Evolutionary conservation across 2,329 filamentous ascomycete genomes (phyloP), one percentile per base, ranked within the genome.

Genomic region (Exophiala viscosa): DNA sequence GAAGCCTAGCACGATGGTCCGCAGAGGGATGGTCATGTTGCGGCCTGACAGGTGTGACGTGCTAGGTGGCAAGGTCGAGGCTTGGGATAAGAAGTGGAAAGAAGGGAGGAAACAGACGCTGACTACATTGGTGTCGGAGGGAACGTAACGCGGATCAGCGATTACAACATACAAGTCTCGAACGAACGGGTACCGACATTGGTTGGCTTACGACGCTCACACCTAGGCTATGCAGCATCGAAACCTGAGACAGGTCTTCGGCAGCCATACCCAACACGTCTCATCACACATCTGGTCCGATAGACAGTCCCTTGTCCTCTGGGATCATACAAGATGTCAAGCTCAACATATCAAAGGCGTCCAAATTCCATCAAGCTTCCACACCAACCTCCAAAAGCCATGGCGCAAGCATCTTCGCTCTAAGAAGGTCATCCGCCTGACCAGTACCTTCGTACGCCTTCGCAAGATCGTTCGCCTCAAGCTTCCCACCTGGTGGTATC

Each of bases 21-120:
- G 87, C 4, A 78, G 92, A 50, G 93, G 90, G 0, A 80, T 87
- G 45, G 64, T 95, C n/a, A 72, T 97, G 69, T 74, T 99, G 15
- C 85, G 90, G 57, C 84, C 88, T 1, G 73, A 73, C 2, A 83
- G 70, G 51, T 85, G 83, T 48, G 77, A 81, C n/a, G 66, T 95
- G 2, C 70, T 96, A n/a, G 93, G 93, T 1, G 93, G 93, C 0
- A 95, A 88, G 72, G 80, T 97, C 40, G 90, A 96, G 49, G 76
- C 75, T 0, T 82, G 90, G 77, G 88, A 97, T 65, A 85, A 82
- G 65, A 77, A 77, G 6, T 97, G 92, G 92, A 77, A 78, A 42
- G 82, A 84, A 11, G 83, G 82, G 1, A 79, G 88, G 58, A 84
- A 96, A 68, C 78, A 77, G 44, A 80, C 82, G 58, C 69, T 97